phyloP scores from a whole-genome alignment of 805 yeast species.

The Cyberlindnera petersonii region DNA sequence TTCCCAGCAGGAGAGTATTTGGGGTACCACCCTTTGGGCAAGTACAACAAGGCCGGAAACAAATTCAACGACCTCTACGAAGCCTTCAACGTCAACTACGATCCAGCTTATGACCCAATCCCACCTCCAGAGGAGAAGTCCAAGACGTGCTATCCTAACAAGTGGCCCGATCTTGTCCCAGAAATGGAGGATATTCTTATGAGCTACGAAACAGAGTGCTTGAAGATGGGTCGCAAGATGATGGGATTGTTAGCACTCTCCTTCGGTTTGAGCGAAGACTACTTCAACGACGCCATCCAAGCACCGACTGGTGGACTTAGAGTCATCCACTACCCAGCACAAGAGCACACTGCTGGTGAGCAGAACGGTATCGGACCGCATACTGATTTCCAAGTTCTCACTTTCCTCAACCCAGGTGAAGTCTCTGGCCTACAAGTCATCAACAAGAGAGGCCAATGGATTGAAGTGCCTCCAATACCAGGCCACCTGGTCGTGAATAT shows the following conservation, averaged over 20 bases:
- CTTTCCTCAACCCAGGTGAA: conserved; percentile 33
- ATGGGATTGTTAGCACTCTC: conserved; percentile 30
- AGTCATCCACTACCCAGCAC: conserved; percentile 33
- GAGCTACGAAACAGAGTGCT: conserved; percentile 23
- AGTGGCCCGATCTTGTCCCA: conserved; percentile 29
- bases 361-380: conserved; percentile 38
- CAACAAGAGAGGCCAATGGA: conserved; percentile 30
- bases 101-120: conserved; percentile 20
- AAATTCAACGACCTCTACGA: conserved; percentile 31
- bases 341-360: conserved; percentile 26
- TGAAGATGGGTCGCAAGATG: conserved; percentile 26
- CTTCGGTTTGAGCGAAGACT: conserved; percentile 28
- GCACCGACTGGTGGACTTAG: conserved; percentile 30
- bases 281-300: conserved; percentile 24
- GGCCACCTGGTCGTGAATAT: conserved; percentile 36
- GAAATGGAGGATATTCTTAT: conserved; percentile 23
- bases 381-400: conserved; percentile 36
- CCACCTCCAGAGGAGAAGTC: conserved; percentile 19
- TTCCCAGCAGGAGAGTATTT: conserved; percentile 23
- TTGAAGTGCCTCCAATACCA: conserved; percentile 33
- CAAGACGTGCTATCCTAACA: conserved; percentile 26
- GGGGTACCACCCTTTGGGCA: conserved; percentile 26
- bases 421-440: conserved; percentile 38
- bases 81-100: conserved; percentile 32
- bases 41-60: conserved; percentile 20